Percentiles rank a stretch among this genome's conserved stretches.
These are phyloP conservation scores for Cryptococcus hybrid DNA, from an alignment of 1,284 basidiomycete species.

Conservation along the genomic window DNA sequence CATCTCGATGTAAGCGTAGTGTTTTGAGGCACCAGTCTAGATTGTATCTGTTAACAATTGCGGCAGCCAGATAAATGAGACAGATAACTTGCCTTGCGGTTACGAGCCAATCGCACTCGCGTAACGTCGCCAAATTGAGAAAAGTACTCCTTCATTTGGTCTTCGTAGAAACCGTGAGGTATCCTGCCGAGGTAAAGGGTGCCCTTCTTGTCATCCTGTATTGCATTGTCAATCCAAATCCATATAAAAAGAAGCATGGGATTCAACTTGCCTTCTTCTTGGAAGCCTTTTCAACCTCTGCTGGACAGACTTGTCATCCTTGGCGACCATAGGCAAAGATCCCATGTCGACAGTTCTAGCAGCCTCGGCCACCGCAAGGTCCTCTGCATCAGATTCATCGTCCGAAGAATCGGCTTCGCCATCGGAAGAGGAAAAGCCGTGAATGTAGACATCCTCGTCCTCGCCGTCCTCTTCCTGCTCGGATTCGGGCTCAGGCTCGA, in stretches of 20 bases:
- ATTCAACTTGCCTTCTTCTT: slow-evolving; percentile 63
- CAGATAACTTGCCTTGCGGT: slow-evolving; percentile 69
- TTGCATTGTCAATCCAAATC: slow-evolving; percentile 1
- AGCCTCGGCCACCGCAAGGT: slow-evolving; percentile 50
- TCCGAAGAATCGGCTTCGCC: slow-evolving; percentile 70
- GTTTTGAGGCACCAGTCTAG: slow-evolving; percentile 91
- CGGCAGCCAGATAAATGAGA: neutral
- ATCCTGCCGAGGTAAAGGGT: slow-evolving; percentile 87
- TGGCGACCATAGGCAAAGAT: slow-evolving; percentile 75
- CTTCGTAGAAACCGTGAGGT: slow-evolving; percentile 97
- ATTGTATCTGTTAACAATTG: neutral
- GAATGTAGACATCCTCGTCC: slow-evolving; percentile 54
- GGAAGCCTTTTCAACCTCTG: slow-evolving; percentile 79
- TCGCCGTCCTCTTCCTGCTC: slow-evolving; percentile 23
- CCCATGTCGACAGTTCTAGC: slow-evolving; percentile 58
- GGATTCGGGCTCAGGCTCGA: neutral
- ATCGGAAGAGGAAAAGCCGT: slow-evolving; percentile 63
- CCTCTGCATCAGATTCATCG: slow-evolving; percentile 66
- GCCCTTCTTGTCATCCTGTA: slow-evolving; percentile 60
- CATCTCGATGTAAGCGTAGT: slow-evolving; percentile 97
- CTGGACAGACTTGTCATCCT: slow-evolving; percentile 77
- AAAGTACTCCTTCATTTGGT: slow-evolving; percentile 89
- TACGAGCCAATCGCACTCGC: slow-evolving; percentile 84
- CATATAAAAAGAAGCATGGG: neutral
- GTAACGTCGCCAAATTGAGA: slow-evolving; percentile 91